Percentiles rank a stretch among this genome's conserved stretches.
These are phyloP conservation scores for Volutella citrinella DNA, from an alignment of 2,329 filamentous ascomycete species.

Conservation along the genomic window DNA sequence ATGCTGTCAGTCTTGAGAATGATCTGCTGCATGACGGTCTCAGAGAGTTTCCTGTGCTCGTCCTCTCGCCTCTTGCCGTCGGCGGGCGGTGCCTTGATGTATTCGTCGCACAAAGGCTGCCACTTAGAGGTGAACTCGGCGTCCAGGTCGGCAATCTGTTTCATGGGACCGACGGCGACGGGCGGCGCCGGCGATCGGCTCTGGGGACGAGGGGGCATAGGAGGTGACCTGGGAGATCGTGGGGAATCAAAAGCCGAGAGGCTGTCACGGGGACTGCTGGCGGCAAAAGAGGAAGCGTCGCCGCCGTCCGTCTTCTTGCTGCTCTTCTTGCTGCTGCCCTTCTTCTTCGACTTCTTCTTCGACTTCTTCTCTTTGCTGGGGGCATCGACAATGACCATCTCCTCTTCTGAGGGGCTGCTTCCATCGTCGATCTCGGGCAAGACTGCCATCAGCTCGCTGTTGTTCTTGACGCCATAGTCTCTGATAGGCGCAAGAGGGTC, in stretches of 20 bases:
- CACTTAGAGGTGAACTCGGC: constrained; percentile 62
- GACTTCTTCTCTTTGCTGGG: constrained; percentile 32
- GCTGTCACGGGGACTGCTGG: constrained; percentile 45
- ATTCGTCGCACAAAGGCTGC: constrained; percentile 63
- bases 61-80: constrained; percentile 68
- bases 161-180: constrained; percentile 34
- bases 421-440: constrained; percentile 37
- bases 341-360: constrained; percentile 42
- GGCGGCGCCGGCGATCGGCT: constrained; percentile 19
- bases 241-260: constrained; percentile 34
- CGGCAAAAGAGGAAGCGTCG: constrained; percentile 36
- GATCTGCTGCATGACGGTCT: constrained; percentile 74
- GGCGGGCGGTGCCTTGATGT: constrained; percentile 57
- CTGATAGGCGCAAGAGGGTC: constrained; percentile 56
- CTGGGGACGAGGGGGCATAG: no score
- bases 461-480: constrained; percentile 60
- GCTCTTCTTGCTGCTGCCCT: constrained; percentile 32
- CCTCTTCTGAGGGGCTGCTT: constrained; percentile 39
- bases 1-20: constrained; percentile 75
- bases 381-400: constrained; percentile 44
- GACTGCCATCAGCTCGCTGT: constrained; percentile 55
- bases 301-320: constrained; percentile 25
- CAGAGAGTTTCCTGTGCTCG: constrained; percentile 71
- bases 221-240: constrained; percentile 19
- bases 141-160: constrained; percentile 66